Conservation (phyloP, 2,329 filamentous ascomycete genomes). For the Sporothrix humicola region DNA sequence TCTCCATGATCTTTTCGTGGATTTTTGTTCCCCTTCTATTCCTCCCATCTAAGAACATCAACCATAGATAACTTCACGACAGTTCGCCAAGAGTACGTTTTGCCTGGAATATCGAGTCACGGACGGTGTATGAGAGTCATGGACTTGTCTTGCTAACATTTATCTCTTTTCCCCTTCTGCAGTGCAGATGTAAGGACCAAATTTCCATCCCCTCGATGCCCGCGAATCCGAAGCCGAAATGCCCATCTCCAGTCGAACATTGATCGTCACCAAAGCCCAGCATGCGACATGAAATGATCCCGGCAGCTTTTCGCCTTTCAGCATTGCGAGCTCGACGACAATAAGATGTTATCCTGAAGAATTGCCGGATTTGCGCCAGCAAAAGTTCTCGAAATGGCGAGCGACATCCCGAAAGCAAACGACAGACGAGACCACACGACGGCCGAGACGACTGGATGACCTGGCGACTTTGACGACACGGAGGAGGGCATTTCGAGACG, state of each 20-base stretch:
- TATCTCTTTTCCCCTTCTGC: conserved; percentile 39
- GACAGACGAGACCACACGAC: neutral
- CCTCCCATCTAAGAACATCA: conserved; percentile 31
- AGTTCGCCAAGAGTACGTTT: conserved; percentile 41
- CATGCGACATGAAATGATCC: neutral
- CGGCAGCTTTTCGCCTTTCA: too few relatives aligned
- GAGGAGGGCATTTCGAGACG: neutral
- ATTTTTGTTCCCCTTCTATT: conserved; percentile 33
- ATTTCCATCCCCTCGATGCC: conserved; percentile 12
- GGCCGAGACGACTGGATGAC: neutral
- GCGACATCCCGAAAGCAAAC: neutral
- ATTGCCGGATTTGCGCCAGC: neutral
- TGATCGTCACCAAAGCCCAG: neutral
- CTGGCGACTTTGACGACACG: neutral
- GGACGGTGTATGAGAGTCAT: neutral
- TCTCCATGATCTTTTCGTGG: conserved; percentile 30
- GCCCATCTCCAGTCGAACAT: conserved; percentile 15
- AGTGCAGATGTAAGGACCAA: conserved; percentile 86
- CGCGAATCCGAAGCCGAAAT: conserved; percentile 7
- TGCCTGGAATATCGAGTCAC: neutral
- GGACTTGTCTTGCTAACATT: conserved; percentile 20
- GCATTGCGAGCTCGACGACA: conserved; percentile 15
- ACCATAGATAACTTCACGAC: conserved; percentile 36
- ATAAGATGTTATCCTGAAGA: neutral
- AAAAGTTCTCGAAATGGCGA: neutral